A percentile compares a stretch with the other conserved stretches of the same genome.
Evolutionary conservation across 2,329 filamentous ascomycete genomes (phyloP).

Genomic region (Cephalotrichum gorgonifer): DNA sequence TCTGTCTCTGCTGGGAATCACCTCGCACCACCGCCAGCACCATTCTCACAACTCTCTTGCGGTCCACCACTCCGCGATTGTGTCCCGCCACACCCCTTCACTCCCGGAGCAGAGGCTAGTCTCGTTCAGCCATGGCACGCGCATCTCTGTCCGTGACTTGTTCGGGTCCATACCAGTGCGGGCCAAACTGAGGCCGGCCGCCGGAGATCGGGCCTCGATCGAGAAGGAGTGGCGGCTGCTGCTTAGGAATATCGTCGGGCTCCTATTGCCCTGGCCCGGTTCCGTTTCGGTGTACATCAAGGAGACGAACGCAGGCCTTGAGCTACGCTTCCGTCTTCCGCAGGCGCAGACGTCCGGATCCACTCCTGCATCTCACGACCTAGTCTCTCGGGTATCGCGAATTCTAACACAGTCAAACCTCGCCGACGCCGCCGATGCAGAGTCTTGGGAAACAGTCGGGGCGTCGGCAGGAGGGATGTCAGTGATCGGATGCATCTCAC

Average conservation of each 20-base stretch:
- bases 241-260: slow-evolving; percentile 43
- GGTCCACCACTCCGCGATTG: slow-evolving; percentile 57
- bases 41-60: slow-evolving; percentile 54
- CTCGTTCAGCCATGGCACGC: slow-evolving; percentile 58
- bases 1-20: slow-evolving; percentile 66
- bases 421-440: slow-evolving; percentile 37
- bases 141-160: slow-evolving; percentile 64
- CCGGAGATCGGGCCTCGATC: slow-evolving; percentile 37
- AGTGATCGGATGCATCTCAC: slow-evolving; percentile 62
- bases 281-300: slow-evolving; percentile 44
- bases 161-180: slow-evolving; percentile 89
- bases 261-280: slow-evolving; percentile 61
- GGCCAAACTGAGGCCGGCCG: slow-evolving; percentile 62
- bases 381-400: slow-evolving; percentile 21
- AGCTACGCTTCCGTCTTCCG: slow-evolving; percentile 23
- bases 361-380: slow-evolving; percentile 9
- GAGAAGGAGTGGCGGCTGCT: slow-evolving; percentile 57
- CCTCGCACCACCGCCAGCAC: slow-evolving; percentile 56
- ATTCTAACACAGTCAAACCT: slow-evolving; percentile 59
- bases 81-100: slow-evolving; percentile 55
- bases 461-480: slow-evolving; percentile 52
- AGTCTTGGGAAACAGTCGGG: slow-evolving; percentile 60
- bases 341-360: slow-evolving; percentile 10
- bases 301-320: slow-evolving; percentile 12
- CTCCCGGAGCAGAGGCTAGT: slow-evolving; percentile 45